These are phyloP conservation scores for Aspergillus hiratsukae DNA, from an alignment of 2,329 filamentous ascomycete species.

Conservation along the genomic window DNA sequence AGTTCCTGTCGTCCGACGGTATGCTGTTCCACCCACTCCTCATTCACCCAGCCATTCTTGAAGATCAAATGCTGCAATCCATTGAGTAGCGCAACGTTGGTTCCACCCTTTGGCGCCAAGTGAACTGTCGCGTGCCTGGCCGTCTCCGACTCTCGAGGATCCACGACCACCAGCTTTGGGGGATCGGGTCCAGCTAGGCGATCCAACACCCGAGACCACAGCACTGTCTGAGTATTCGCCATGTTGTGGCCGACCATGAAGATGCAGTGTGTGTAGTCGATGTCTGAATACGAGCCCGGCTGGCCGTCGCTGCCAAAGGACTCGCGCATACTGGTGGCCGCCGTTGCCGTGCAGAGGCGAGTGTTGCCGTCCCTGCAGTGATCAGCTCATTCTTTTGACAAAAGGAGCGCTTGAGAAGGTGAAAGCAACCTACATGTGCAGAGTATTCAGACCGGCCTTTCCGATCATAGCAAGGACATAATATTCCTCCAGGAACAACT, in stretches of 20 bases:
- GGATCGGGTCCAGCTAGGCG: slow-evolving; percentile 32
- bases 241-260: slow-evolving; percentile 38
- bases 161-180: slow-evolving; percentile 34
- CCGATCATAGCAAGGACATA: slow-evolving; percentile 37
- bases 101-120: slow-evolving; percentile 31
- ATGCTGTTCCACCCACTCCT: slow-evolving; percentile 27
- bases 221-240: slow-evolving; percentile 34
- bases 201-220: slow-evolving; percentile 35
- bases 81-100: slow-evolving; percentile 37
- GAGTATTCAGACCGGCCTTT: slow-evolving; percentile 35
- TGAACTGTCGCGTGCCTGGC: slow-evolving; percentile 34
- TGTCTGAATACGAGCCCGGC: slow-evolving; percentile 34
- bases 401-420: neutral
- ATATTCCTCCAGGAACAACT: slow-evolving; percentile 39
- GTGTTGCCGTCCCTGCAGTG: slow-evolving; percentile 37
- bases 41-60: slow-evolving; percentile 33
- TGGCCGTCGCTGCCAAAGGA: slow-evolving; percentile 37
- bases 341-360: slow-evolving; percentile 37
- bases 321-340: slow-evolving; percentile 37
- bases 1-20: slow-evolving; percentile 27
- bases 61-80: slow-evolving; percentile 36
- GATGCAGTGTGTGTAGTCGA: slow-evolving; percentile 36
- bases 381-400: neutral
- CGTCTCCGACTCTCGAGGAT: slow-evolving; percentile 31
- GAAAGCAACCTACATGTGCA: slow-evolving; percentile 30